Base-by-base conservation (phyloP, 305 asterid genomes). In the Fraxinus floribunda region DNA sequence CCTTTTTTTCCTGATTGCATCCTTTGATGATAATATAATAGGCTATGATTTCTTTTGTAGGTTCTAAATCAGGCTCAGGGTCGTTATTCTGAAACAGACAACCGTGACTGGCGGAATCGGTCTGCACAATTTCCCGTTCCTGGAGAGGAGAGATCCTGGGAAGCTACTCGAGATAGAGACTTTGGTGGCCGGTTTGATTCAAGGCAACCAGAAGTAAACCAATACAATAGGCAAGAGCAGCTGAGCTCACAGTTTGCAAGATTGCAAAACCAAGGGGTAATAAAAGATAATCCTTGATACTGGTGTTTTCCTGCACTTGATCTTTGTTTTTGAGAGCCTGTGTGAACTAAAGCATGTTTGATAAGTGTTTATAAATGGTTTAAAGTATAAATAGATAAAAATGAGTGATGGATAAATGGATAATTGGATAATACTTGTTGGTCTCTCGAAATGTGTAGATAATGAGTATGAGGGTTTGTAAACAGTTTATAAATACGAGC, bases 91-190 rank as follows among this genome's bases (percentile, higher is more conserved):
- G 97, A 92, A 86, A 91, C 83, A 7, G 97, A 96, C 85, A 91
- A 81, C 84, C 98, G 98, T 72, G 98, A 96, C 76, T 96, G 99
- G 99, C 97, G 93, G 79, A 89, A 87, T 86, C 93, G 92, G 60
- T 73, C 98, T 46, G 86, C 93, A 64, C 97, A 89, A 68, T 76
- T 81, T 77, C 79, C 97, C 84, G 88, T 87, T 52, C 75, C 94
- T 36, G 35, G 85, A 2, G 98, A 94, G 34, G 97, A 95, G 88
- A 93, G 92, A 85, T 89, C 94, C 76, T 88, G 97, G 98, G 95
- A 91, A 38, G 79, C 91, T 13, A 75, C 79, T 79, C 87, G 92
- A 62, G 98, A 88, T 75, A 86, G 89, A 83, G 93, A 88, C 71
- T 71, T 79, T 60, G 85, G 88, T 78, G 77, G 49, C 76, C 83